Evolutionary conservation across 1,284 basidiomycete species (phyloP).

Genomic region (Exsudoporus floridanus): DNA sequence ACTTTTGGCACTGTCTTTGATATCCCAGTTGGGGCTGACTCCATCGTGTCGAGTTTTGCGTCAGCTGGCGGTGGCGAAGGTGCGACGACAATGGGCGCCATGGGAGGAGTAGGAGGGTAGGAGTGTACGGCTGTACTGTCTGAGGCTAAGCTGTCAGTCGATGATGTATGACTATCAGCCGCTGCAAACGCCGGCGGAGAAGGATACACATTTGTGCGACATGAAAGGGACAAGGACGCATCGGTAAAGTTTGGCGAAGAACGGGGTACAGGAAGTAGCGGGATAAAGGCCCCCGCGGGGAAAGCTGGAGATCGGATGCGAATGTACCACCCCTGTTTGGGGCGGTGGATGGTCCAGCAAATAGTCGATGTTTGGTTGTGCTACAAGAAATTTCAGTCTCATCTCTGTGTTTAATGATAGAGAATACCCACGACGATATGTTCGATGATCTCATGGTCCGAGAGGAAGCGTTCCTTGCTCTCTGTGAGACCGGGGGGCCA

Average conservation of each 20-base stretch:
- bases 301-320: conserved; percentile 66
- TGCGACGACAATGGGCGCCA: conserved; percentile 36
- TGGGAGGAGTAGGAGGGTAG: conserved; percentile 65
- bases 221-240: conserved; percentile 60
- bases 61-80: conserved; percentile 47
- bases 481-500: conserved; percentile 8
- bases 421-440: conserved; percentile 58
- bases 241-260: conserved; percentile 57
- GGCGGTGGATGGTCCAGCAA: conserved; percentile 72
- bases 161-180: conserved; percentile 17
- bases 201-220: conserved; percentile 50
- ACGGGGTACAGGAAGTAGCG: conserved; percentile 56
- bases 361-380: conserved; percentile 63
- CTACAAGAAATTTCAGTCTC: conserved; percentile 35
- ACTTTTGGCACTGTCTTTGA: conserved; percentile 9
- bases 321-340: conserved; percentile 78
- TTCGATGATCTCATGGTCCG: conserved; percentile 72
- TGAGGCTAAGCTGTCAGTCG: conserved; percentile 37
- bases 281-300: conserved; percentile 62
- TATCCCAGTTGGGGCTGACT: conserved; percentile 5
- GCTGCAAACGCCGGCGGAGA: conserved; percentile 9
- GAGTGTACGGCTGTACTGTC: conserved; percentile 51
- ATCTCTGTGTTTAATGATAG: not conserved
- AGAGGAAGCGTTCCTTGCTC: conserved; percentile 66
- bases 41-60: conserved; percentile 40